Evolutionary conservation across 1,139 yeast genomes (phyloP).

Genomic region (Magnusiomyces paraingens): DNA sequence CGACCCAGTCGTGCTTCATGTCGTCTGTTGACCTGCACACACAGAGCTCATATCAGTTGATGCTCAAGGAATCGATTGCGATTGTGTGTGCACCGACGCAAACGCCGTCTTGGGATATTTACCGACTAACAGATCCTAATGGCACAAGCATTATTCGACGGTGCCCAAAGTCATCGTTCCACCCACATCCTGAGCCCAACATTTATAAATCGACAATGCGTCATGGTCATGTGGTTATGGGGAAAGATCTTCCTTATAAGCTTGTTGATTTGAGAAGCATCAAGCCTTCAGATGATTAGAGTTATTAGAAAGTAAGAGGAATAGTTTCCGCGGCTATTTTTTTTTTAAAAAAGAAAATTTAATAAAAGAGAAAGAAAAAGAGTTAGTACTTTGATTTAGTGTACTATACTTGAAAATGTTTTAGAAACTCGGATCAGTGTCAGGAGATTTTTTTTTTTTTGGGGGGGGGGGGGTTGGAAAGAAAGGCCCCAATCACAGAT

Average conservation of each 20-base stretch:
- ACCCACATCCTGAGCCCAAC: constrained; percentile 48
- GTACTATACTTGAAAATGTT: no score
- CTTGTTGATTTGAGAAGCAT: constrained; percentile 39
- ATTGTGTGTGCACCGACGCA: constrained; percentile 52
- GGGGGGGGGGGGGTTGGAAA: no score
- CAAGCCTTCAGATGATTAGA: constrained; percentile 4
- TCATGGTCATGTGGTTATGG: constrained; percentile 46
- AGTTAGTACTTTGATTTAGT: background rate
- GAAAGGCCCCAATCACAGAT: no score
- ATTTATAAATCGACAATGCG: constrained; percentile 43
- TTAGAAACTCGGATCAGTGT: no score
- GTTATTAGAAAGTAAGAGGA: background rate
- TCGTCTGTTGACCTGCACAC: constrained; percentile 59
- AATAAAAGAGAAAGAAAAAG: constrained; percentile 13
- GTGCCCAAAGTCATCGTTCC: constrained; percentile 42
- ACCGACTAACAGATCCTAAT: constrained; percentile 55
- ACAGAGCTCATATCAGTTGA: constrained; percentile 55
- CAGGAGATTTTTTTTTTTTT: no score
- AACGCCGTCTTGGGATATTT: constrained; percentile 46
- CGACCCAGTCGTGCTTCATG: constrained; percentile 57
- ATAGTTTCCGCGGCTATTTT: background rate
- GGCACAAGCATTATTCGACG: constrained; percentile 47
- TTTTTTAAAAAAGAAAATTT: background rate
- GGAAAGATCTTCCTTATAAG: constrained; percentile 40
- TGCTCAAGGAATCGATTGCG: constrained; percentile 63